Percentiles rank a stretch among this genome's conserved stretches.
Evolutionary conservation across 495 filamentous ascomycete genomes (phyloP).

Genomic region (Podospora didyma): DNA sequence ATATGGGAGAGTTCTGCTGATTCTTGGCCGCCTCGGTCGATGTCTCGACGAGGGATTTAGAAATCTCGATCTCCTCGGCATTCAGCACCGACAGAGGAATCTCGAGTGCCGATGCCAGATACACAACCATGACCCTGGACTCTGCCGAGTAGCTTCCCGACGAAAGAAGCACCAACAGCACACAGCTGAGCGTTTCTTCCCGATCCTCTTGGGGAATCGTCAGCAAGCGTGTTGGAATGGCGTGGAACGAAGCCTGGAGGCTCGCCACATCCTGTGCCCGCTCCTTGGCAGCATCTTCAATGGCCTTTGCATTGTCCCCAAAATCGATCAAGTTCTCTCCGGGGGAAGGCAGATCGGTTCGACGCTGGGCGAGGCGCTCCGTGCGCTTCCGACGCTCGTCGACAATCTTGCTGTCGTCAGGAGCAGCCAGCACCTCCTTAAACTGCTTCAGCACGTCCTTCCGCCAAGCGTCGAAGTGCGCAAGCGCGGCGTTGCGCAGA

Average conservation of each 20-base stretch:
- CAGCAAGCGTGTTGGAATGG: conserved; percentile 42
- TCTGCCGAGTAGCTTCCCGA: conserved; percentile 68
- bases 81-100: conserved; percentile 57
- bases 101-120: conserved; percentile 60
- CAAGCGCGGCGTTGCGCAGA: conserved; percentile 31
- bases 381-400: conserved; percentile 34
- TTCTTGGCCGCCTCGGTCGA: conserved; percentile 25
- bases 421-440: conserved; percentile 31
- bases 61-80: conserved; percentile 66
- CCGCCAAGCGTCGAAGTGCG: conserved; percentile 41
- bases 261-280: conserved; percentile 24
- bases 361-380: conserved; percentile 19
- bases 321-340: conserved; percentile 31
- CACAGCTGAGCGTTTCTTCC: conserved; percentile 50
- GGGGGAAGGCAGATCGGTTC: conserved; percentile 4
- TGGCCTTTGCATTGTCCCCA: background rate
- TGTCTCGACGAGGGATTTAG: conserved; percentile 61
- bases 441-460: conserved; percentile 29
- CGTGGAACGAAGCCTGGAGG: conserved; percentile 39
- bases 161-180: conserved; percentile 66
- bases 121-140: conserved; percentile 63
- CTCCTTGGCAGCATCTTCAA: background rate
- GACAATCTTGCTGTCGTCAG: conserved; percentile 32
- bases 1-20: conserved; percentile 45
- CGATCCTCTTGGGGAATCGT: conserved; percentile 39